Base-by-base conservation (phyloP, 2,329 filamentous ascomycete genomes). In the Fusarium mundagurra region DNA sequence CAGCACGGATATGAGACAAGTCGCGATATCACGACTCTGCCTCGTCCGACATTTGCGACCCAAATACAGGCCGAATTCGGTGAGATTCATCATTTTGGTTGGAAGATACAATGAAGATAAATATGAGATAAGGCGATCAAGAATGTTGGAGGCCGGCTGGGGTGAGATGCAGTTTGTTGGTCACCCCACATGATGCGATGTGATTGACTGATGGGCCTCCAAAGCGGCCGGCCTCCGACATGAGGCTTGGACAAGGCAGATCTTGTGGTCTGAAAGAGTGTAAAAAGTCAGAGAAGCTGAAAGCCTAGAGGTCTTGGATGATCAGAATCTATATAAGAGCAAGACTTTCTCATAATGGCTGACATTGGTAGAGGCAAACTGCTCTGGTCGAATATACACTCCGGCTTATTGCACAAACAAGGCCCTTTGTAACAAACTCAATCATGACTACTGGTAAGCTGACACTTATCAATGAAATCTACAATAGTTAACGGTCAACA, bases 151-250 rank as follows among this genome's bases (percentile, higher is more conserved):
- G 69, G 64, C 63, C 63, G 51, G 6, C 53, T 51, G 17, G 16
- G 3, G 18, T 34, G 33, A 33, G n/a, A 67, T 59, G 53, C 27
- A 55, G 47, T 24, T 24, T 39, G 33, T 60, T 72, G 34, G 57
- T 60, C 68, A 71, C 48, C 71, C 71, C 50, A 62, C 71, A 74
- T 72, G n/a, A 45, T 64, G 65, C 50, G 68, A 69, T 76, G 63
- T 71, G 41, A 47, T 66, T 59, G n/a, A 36, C 18, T 60, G 76
- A 67, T 76, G 61, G 76, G 76, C 76, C 76, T 75, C 76, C 55
- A 64, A 27, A 39, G 16, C 33, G 64, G 73, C 36, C 64, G 72
- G 73, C 65, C 73, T 24, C 53, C 62, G 33, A 34, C 69, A 67
- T 62, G 61, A 55, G 72, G 53, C 73, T 75, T 63, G 13, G 60